These are phyloP conservation scores for Sordariomycetes sp. DNA, from an alignment of 2,329 filamentous ascomycete species.

Conservation along the genomic window DNA sequence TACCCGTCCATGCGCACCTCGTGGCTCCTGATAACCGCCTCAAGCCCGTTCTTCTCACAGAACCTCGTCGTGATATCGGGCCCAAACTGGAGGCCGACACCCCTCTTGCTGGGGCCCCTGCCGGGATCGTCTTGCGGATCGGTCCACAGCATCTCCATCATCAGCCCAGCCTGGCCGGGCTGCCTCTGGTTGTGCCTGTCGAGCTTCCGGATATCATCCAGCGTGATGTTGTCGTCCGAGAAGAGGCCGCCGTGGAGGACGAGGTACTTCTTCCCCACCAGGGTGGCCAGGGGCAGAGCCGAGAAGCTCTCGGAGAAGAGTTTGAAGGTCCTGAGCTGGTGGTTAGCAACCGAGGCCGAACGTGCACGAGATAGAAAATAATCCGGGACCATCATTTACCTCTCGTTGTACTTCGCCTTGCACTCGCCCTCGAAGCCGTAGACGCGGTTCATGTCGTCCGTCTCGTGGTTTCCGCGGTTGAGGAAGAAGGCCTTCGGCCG, in stretches of 20 bases:
- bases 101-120: conserved; percentile 88
- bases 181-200: conserved; percentile 86
- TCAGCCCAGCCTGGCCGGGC: conserved; percentile 84
- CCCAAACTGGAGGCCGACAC: conserved; percentile 92
- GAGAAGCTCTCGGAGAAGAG: conserved; percentile 98
- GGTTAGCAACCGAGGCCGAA: neutral
- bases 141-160: conserved; percentile 99
- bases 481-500: conserved; percentile 82
- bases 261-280: conserved; percentile 84
- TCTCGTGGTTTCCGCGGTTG: conserved; percentile 97
- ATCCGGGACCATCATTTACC: conserved; percentile 18
- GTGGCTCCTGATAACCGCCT: conserved; percentile 93
- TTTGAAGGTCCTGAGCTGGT: conserved; percentile 66
- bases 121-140: conserved; percentile 82
- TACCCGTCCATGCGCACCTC: conserved; percentile 99
- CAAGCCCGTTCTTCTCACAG: conserved; percentile 89
- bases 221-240: conserved; percentile 83
- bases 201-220: conserved; percentile 90
- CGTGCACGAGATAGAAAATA: neutral
- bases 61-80: conserved; percentile 94
- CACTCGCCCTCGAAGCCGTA: conserved; percentile 99
- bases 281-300: conserved; percentile 78
- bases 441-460: conserved; percentile 97
- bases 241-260: conserved; percentile 92
- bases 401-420: conserved; percentile 95